These are phyloP conservation scores for Kwoniella europaea DNA, from an alignment of 768 basidiomycete genomes.

Conservation along the genomic window DNA sequence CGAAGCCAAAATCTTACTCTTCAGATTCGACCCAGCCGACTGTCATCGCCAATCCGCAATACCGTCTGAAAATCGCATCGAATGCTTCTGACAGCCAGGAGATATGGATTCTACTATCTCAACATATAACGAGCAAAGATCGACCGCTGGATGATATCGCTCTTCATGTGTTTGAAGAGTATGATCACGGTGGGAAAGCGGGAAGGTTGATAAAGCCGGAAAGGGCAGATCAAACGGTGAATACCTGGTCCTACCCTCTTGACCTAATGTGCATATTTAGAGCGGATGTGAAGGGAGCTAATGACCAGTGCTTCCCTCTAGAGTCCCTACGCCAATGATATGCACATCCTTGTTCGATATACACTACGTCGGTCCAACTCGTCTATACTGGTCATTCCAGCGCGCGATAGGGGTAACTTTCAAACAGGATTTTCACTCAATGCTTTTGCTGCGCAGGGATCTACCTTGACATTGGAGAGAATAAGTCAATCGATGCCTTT, in stretches of 20 bases:
- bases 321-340: conserved; percentile 61
- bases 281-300: background rate
- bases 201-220: conserved; percentile 5
- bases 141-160: conserved; percentile 72
- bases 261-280: background rate
- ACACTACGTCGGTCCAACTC: background rate
- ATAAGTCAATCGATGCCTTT: conserved; percentile 33
- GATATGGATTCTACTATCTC: conserved; percentile 79
- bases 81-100: conserved; percentile 57
- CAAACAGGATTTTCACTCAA: conserved; percentile 52
- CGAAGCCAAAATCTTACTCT: conserved; percentile 27
- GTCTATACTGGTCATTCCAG: conserved; percentile 35
- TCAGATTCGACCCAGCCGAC: background rate
- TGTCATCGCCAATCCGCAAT: conserved; percentile 21
- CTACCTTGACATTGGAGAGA: conserved; percentile 34
- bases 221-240: conserved; percentile 17
- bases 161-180: conserved; percentile 61
- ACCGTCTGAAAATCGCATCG: conserved; percentile 13
- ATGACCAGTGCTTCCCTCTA: conserved; percentile 4
- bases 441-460: conserved; percentile 28
- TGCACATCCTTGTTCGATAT: conserved; percentile 61
- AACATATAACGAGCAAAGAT: conserved; percentile 71
- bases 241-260: background rate
- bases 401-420: conserved; percentile 46
- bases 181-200: background rate